Base-by-base conservation (phyloP, 2,329 filamentous ascomycete species). In the Fusarium armeniacum region DNA sequence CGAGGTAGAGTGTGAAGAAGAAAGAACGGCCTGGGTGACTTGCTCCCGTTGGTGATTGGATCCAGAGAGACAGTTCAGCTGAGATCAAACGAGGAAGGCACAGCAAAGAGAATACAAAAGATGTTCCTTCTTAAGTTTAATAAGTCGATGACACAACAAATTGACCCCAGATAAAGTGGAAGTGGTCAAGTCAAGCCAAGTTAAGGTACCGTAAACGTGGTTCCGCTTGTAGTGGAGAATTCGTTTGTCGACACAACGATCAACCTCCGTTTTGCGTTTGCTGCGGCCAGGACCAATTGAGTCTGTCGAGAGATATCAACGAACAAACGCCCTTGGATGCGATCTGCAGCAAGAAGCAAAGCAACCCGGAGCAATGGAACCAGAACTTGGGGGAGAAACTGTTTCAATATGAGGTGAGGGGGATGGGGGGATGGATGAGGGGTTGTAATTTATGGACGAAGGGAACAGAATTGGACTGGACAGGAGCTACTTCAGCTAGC, bases 321-420 rank as follows among this genome's bases (percentile, higher is more conserved):
- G 54, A 54, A 64, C 62, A 52, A 69, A 61, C 47, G 26, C 5
- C 20, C 32, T 51, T 28, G 58, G 58, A 71, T 68, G 58, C 33
- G 67, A 69, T 69, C 51, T 69, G 71, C 63, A 57, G 26, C 33
- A 52, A 40, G 51, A 59, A 46, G 44, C 35, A 65, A 65, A 46
- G 38, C 35, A 60, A 65, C 38, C 69, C 72, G 72, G 72, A 64
- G 69, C 47, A 73, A 73, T 57, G 71, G 72, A 74, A 74, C 45
- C 69, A 57, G 63, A 64, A 49, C 36, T 67, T 68, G 38, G 56
- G 66, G 56, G 59, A 67, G 66, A 57, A 69, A 63, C 65, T 68
- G 52, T 45, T 57, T 40, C n/a, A 3, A 40, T 40, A 40, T 57
- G 62, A 59, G 44, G 56, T 50, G 51, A 52, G 46, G 56, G 36